Evolutionary conservation across 495 filamentous ascomycete genomes (phyloP), one percentile per base, ranked within the genome.

Genomic region (Talaromyces liani): DNA sequence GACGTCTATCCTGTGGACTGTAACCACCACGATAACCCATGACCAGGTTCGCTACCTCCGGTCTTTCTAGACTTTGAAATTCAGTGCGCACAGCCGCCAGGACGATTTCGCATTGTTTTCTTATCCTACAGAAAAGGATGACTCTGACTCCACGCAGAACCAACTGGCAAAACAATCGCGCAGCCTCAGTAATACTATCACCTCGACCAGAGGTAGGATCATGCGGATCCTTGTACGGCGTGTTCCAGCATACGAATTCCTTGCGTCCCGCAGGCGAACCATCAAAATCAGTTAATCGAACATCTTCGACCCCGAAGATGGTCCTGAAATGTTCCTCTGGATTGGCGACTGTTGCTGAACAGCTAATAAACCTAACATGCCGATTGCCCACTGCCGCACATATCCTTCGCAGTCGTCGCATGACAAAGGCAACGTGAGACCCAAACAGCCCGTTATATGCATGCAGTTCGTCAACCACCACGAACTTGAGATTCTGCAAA

Each of bases 11-110:
- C 77, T 97, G 93, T 12, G 94, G 87, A 10, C 92, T 96, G 71
- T 99, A 99, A 1, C 94, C 94, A 16, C 94, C 95, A 64, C 94
- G 84, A 72, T 99, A 99, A 0, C 92, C 91, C 92, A 97, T 97
- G 1, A 98, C 89, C 58, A 92, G 81, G 7, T 82, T 82, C 65
- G 85, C 87, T 49, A 90, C 84, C 70, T 95, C 93, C 8, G 81
- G 70, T 61, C 91, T 80, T 63, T 90, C 90, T 6, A 97, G 79
- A 14, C 73, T 77, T 22, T 84, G 79, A 25, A 96, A 82, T 71
- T 97, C 92, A 62, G 78, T 83, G 67, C 88, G 89, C 29, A 96
- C 86, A 1, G 92, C 91, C 33, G 85, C 85, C 8, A 97, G 80
- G 25, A 99, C 80, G 53, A 87, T 82, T 75, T 99, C 94, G 71